phyloP scores from a whole-genome alignment of 805 yeast species.

The Candida sphagnicola region DNA sequence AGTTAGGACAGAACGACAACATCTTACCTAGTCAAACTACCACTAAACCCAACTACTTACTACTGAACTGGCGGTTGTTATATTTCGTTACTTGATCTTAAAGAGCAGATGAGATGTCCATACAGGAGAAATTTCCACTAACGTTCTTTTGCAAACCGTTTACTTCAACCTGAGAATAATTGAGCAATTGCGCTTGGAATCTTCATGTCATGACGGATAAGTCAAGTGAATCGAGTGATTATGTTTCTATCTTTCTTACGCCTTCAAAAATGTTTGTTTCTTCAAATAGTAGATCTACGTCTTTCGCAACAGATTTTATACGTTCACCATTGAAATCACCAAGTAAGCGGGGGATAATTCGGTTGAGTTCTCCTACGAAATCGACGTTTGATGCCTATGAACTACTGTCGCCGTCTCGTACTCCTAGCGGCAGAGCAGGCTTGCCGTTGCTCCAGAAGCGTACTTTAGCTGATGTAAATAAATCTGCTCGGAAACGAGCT shows the following conservation, averaged over 20 bases:
- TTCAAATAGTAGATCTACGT: background rate
- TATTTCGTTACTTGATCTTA: too few relatives aligned
- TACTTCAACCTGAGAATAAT: background rate
- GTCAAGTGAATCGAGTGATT: conserved; percentile 1
- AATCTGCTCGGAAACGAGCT: conserved; percentile 49
- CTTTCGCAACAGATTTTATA: background rate
- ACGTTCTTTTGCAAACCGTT: background rate
- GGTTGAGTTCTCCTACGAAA: background rate
- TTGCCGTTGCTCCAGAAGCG: conserved; percentile 42
- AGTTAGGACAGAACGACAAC: conserved; percentile 94
- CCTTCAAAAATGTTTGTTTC: background rate
- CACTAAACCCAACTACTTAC: background rate
- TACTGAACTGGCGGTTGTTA: background rate
- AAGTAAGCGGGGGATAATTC: conserved; percentile 26
- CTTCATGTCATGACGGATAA: background rate
- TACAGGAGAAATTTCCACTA: background rate
- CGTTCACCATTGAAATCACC: conserved; percentile 25
- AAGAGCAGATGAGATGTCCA: background rate
- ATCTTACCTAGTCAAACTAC: conserved; percentile 30
- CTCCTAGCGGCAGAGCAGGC: conserved; percentile 45
- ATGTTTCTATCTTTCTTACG: conserved; percentile 4
- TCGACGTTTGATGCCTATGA: background rate
- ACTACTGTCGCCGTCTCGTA: conserved; percentile 22
- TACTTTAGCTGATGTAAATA: conserved; percentile 34
- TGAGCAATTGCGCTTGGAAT: background rate